A percentile compares a stretch with the other conserved stretches of the same genome.
phyloP scores from a whole-genome alignment of 2,329 filamentous ascomycete species.

The Ophiobolus disseminans region DNA sequence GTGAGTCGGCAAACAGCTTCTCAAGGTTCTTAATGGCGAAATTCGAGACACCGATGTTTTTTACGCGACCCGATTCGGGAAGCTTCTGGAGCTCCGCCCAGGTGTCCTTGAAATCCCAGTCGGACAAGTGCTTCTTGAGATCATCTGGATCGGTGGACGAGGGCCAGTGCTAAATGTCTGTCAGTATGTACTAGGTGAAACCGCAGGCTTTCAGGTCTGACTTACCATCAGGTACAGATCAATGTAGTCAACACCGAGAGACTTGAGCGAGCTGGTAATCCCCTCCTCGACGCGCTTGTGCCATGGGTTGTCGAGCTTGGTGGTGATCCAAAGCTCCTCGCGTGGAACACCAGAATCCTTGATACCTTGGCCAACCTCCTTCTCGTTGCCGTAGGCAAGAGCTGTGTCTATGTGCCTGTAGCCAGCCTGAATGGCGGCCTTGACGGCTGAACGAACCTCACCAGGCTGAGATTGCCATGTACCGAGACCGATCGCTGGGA shows the following conservation, averaged over 20 bases:
- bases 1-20: conserved; percentile 70
- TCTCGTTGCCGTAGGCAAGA: conserved; percentile 79
- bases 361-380: conserved; percentile 75
- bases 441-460: conserved; percentile 74
- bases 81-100: conserved; percentile 77
- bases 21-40: conserved; percentile 83
- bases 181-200: conserved; percentile 5
- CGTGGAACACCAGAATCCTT: conserved; percentile 70
- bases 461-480: conserved; percentile 79
- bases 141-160: conserved; percentile 68
- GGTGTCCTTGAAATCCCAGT: conserved; percentile 85
- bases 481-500: conserved; percentile 77
- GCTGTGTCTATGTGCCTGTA: conserved; percentile 82
- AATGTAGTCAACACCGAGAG: conserved; percentile 70
- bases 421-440: conserved; percentile 69
- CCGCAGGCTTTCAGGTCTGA: background rate
- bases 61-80: conserved; percentile 71
- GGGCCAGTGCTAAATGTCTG: conserved; percentile 61
- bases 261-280: conserved; percentile 66
- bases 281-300: conserved; percentile 67
- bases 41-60: conserved; percentile 86
- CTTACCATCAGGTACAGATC: conserved; percentile 70
- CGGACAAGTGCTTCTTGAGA: conserved; percentile 70
- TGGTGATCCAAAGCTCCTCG: conserved; percentile 76
- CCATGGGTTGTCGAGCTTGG: conserved; percentile 83